These are phyloP conservation scores for Chlorella variabilis DNA, from an alignment of 163 green algal genomes.

Conservation along the genomic window DNA sequence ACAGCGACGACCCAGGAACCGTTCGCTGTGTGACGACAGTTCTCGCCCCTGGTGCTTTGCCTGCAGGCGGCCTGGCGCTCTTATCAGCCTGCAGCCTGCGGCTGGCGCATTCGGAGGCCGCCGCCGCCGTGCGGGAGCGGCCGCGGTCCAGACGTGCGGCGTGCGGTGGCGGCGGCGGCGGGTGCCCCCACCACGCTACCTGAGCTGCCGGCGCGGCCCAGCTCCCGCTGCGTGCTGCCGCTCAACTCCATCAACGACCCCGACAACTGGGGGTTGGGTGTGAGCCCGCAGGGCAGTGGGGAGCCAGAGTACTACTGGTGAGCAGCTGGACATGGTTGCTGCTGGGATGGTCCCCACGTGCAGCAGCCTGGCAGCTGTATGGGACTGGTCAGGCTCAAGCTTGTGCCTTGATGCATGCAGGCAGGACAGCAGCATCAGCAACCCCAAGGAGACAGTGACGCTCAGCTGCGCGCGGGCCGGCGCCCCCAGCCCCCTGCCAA, in stretches of 20 bases:
- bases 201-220: neutral
- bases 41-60: too few species aligned
- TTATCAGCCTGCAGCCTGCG: too few species aligned
- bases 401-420: too few species aligned
- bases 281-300: constrained; percentile 10
- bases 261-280: constrained; percentile 1
- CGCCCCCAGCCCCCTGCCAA: neutral
- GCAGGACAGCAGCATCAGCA: constrained; percentile 20
- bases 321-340: neutral
- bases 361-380: neutral
- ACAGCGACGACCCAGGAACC: too few species aligned
- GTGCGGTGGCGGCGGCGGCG: too few species aligned
- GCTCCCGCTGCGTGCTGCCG: neutral
- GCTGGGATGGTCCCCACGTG: neutral
- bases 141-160: too few species aligned
- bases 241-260: constrained; percentile 15
- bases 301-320: constrained; percentile 14
- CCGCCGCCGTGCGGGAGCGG: too few species aligned
- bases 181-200: neutral
- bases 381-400: too few species aligned
- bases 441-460: neutral
- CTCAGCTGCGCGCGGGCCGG: neutral
- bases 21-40: too few species aligned
- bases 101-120: too few species aligned
- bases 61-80: too few species aligned